These are phyloP conservation scores for Penicillium sp. DNA, from an alignment of 2,329 filamentous ascomycete genomes.

Conservation along the genomic window DNA sequence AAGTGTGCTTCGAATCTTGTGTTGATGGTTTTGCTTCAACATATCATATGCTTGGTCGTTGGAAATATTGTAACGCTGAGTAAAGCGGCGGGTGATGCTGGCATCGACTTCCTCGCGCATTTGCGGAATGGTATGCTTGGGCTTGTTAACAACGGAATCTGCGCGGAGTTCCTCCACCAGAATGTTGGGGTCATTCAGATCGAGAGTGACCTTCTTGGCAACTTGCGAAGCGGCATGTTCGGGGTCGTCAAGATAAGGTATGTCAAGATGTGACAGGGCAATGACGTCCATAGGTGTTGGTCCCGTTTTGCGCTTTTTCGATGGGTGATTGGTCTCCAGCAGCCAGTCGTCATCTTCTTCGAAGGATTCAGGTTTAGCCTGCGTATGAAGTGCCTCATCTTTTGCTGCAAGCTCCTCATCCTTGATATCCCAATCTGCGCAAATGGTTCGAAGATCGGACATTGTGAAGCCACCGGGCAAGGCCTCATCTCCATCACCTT, in stretches of 20 bases:
- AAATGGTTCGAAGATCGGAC: constrained; percentile 76
- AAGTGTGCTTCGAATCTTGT: constrained; percentile 87
- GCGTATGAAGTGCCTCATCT: constrained; percentile 12
- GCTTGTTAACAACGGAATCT: constrained; percentile 54
- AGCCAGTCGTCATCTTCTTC: constrained; percentile 53
- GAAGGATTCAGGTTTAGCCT: constrained; percentile 5
- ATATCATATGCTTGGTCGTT: constrained; percentile 95
- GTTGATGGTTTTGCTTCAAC: constrained; percentile 93
- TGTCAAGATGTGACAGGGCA: constrained; percentile 53
- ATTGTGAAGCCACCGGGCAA: constrained; percentile 63
- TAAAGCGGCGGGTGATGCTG: constrained; percentile 65
- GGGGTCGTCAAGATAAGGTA: constrained; percentile 75
- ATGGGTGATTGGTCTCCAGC: constrained; percentile 45
- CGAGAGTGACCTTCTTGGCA: constrained; percentile 72
- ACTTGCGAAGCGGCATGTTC: constrained; percentile 65
- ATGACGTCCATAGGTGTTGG: constrained; percentile 43
- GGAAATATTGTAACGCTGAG: constrained; percentile 85
- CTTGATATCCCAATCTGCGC: constrained; percentile 73
- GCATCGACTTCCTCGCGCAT: constrained; percentile 58
- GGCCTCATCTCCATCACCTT: constrained; percentile 58
- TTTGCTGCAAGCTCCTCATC: constrained; percentile 36
- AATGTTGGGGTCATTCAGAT: constrained; percentile 81
- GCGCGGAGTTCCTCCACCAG: constrained; percentile 72
- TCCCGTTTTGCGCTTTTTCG: constrained; percentile 61
- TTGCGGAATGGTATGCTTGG: constrained; percentile 33